Base-by-base conservation (phyloP, 2,329 filamentous ascomycete species). In the Raffaelea albimanens region DNA sequence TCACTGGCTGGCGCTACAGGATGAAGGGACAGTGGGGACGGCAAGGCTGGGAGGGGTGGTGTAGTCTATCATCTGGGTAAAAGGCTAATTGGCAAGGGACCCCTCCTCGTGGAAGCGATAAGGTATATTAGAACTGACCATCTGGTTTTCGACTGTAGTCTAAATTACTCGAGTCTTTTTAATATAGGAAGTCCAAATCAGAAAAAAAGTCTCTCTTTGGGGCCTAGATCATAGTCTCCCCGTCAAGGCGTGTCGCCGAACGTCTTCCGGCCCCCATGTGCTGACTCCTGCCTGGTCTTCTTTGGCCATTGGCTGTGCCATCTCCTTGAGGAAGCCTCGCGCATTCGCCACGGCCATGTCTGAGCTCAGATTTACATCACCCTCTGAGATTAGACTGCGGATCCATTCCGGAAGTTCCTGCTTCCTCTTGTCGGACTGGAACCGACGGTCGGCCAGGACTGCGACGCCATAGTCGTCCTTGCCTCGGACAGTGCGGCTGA, bases 401-500 rank as follows among this genome's bases (percentile, higher is more conserved):
- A 98, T 98, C 93, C 93, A 98, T 62, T 95, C 95, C 11, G 93
- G 93, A 22, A 98, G 72, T 66, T 98, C 93, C 3, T 67, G 74
- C 34, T 89, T 76, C 68, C 97, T 97, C 69, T 93, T 93, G 7
- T 29, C 25, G 25, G 25, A 29, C 62, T 88, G 83, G 65, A 96
- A 98, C 18, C 93, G 81, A 39, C 87, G 83, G 63, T 98, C 93
- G 2, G 94, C 93, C 23, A 98, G 74, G 4, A 98, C 91, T 94
- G 98, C 98, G 71, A 98, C 87, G 18, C 93, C 93, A 64, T 98
- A 98, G 65, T 98, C 93, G 61, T 98, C 94, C 64, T 98, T 98
- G 20, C 93, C 93, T 58, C 93, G 78, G 52, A 98, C 71, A 40
- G 98, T 93, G 61, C 93, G 90, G 14, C 94, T 93, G 2, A 98